Base-by-base conservation (phyloP, 192 early-diverging fungal species). In the Rhizophagus sp. region DNA sequence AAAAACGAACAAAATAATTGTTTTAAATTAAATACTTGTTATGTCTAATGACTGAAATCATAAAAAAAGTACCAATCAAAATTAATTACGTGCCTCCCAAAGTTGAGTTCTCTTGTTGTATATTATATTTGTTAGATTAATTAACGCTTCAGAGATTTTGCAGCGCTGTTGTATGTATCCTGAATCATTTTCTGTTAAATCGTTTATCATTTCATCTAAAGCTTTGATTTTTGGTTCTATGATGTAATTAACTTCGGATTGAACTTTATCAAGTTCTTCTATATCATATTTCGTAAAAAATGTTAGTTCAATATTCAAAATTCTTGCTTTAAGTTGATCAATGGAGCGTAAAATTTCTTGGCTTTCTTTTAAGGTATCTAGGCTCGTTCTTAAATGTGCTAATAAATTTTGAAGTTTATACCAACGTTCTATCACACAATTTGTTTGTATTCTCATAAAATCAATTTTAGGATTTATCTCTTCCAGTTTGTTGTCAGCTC, bases 71-170 rank as follows among this genome's bases (percentile, higher is more conserved):
- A 41, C 85, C 63, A 36, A 87, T 82, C 0, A 74, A 72, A 44
- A 77, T 80, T 75, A 87, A 63, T 82, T 81, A 19, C 72, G 36
- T 22, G 86, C 86, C 79, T 82, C 74, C 8, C 65, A 72, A 69
- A 87, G 80, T 41, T 76, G 72, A 27, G 79, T 15, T 39, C 79
- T 80, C 73, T 87, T 87, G 36, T 72, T 73, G 30, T 85, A 73
- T 39, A 87, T 84, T 19, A 79, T 15, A 17, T 79, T 62, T 11
- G 80, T 66, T 12, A 87, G 62, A 62, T 80, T 81, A 11, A 57
- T 49, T 10, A 87, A 73, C 0, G 81, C 76, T 33, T 83, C 76
- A 2, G 82, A 79, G 69, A 87, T 85, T n/a, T 81, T 80, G 4
- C 74, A 70, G 4, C 84, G 68, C 72, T 87, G 86, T 33, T 74